phyloP scores from a whole-genome alignment of 768 basidiomycete species.

The Hypholoma fasciculare region DNA sequence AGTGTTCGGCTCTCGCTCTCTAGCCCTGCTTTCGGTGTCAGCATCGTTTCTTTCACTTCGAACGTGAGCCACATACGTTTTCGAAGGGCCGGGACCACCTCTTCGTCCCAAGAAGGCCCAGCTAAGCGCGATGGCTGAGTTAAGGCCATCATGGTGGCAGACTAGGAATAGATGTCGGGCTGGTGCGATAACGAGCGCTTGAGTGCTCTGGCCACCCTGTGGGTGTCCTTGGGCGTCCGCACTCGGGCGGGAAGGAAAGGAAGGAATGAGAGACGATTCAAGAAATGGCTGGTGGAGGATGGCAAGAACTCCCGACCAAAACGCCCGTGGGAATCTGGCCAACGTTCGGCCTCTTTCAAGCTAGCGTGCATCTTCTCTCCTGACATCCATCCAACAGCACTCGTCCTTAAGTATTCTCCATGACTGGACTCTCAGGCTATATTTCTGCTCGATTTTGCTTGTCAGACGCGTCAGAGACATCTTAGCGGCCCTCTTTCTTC shows the following conservation, averaged over 20 bases:
- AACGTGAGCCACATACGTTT: conserved; percentile 56
- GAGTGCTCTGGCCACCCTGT: background rate
- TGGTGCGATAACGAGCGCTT: background rate
- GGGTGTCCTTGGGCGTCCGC: conserved; percentile 1
- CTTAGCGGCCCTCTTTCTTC: too few species aligned
- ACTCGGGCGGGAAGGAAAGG: background rate
- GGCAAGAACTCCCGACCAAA: background rate
- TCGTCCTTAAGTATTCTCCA: background rate
- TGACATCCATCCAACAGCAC: background rate
- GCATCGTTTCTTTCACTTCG: background rate
- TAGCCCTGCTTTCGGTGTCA: conserved; percentile 51
- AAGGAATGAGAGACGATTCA: background rate
- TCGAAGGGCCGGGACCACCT: conserved; percentile 77
- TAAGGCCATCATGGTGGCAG: conserved; percentile 34
- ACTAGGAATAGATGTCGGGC: background rate
- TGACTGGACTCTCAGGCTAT: too few species aligned
- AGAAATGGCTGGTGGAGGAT: conserved; percentile 6
- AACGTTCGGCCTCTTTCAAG: background rate
- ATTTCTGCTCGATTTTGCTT: too few species aligned
- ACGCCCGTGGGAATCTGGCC: background rate
- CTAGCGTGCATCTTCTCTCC: background rate
- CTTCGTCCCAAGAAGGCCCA: conserved; percentile 75
- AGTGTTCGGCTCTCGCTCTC: conserved; percentile 80
- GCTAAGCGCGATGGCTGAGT: conserved; percentile 42
- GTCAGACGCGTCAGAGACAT: too few species aligned